Evolutionary conservation across 805 yeast genomes (phyloP).

Genomic region (Clavispora vitiphila): DNA sequence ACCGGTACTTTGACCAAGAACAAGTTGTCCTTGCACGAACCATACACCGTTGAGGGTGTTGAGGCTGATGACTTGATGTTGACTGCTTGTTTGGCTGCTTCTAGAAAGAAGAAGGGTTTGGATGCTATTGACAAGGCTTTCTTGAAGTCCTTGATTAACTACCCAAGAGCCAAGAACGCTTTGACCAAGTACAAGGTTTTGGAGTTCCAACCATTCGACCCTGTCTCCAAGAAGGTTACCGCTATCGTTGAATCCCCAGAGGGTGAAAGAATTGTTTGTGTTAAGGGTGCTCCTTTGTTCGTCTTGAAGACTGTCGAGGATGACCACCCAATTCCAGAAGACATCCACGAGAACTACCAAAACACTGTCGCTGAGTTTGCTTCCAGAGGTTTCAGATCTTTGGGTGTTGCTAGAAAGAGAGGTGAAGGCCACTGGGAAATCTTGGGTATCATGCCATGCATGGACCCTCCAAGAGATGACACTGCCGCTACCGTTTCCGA

Average conservation of each 20-base stretch:
- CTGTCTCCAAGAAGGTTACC: conserved; percentile 94
- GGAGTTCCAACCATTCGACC: conserved; percentile 97
- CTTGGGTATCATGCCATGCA: conserved; percentile 96
- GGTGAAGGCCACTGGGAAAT: conserved; percentile 99
- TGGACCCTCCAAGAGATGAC: conserved; percentile 99
- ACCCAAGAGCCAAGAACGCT: conserved; percentile 92
- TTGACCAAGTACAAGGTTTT: conserved; percentile 89
- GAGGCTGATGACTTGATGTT: conserved; percentile 94
- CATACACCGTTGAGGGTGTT: conserved; percentile 97
- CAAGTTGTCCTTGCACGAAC: conserved; percentile 93
- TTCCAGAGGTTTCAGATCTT: conserved; percentile 96
- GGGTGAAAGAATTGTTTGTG: conserved; percentile 92
- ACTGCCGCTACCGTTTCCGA: conserved; percentile 92
- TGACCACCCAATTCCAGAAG: conserved; percentile 95
- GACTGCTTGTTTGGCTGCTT: conserved; percentile 96
- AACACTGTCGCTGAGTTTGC: conserved; percentile 97
- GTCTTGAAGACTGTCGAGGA: conserved; percentile 95
- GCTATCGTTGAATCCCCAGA: conserved; percentile 94
- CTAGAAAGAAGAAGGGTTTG: conserved; percentile 96
- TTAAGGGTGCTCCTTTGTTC: conserved; percentile 97
- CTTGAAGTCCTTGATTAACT: conserved; percentile 79
- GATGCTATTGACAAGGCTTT: conserved; percentile 97
- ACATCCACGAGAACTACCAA: conserved; percentile 88
- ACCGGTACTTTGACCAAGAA: conserved; percentile 98
- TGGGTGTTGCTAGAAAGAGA: conserved; percentile 98